phyloP scores from a whole-genome alignment of 768 basidiomycete species.

The Leccinellum rugosiceps region DNA sequence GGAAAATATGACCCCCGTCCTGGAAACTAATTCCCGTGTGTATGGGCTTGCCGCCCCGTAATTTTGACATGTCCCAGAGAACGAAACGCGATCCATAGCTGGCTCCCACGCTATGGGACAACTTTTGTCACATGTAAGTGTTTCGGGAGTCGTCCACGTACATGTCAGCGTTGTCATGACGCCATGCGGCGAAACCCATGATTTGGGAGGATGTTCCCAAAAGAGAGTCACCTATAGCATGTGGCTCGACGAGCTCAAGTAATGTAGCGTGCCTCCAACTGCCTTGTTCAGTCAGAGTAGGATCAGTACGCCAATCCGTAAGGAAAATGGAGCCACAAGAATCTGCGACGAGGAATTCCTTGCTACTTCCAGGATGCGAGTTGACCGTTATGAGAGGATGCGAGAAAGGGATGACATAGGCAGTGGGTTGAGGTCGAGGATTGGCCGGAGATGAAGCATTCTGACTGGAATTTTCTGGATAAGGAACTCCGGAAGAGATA shows the following conservation, averaged over 20 bases:
- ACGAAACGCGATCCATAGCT: conserved; percentile 69
- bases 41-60: conserved; percentile 71
- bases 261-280: conserved; percentile 62
- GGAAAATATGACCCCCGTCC: conserved; percentile 66
- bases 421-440: conserved; percentile 65
- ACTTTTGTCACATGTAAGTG: neutral
- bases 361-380: conserved; percentile 69
- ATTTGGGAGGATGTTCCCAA: conserved; percentile 45
- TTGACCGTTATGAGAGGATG: conserved; percentile 67
- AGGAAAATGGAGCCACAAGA: conserved; percentile 69
- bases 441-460: conserved; percentile 28
- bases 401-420: conserved; percentile 70
- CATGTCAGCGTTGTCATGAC: conserved; percentile 68
- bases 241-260: conserved; percentile 71
- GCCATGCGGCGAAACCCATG: conserved; percentile 68
- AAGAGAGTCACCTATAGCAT: conserved; percentile 51
- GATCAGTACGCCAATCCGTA: conserved; percentile 82
- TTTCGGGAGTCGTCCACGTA: conserved; percentile 35
- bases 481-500: conserved; percentile 37
- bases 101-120: conserved; percentile 59
- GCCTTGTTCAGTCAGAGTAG: conserved; percentile 46
- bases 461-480: conserved; percentile 31
- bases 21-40: conserved; percentile 60
- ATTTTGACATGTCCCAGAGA: conserved; percentile 71
- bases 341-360: conserved; percentile 79